Evolutionary conservation across 192 early-diverging fungal genomes (phyloP), one percentile per base, ranked within the genome.

Genomic region (Coemansia sp.): DNA sequence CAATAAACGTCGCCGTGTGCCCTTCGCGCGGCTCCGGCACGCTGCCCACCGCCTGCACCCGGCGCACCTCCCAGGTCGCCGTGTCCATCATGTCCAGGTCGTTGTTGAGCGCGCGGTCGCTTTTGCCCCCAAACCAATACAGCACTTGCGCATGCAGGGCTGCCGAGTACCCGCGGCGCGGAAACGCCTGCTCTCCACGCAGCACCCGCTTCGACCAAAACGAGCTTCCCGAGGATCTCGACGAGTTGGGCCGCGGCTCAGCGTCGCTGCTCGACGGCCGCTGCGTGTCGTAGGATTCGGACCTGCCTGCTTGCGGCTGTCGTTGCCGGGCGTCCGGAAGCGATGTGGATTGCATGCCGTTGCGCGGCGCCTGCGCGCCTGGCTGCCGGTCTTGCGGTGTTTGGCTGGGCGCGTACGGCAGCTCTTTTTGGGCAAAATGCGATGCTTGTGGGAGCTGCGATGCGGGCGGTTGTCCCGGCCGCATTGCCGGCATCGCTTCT

Each of bases 121-220:
- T 46, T 55, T 74, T 74, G 49, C 78, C 78, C 31, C 78, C 78
- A 19, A 80, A 80, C 63, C 72, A 67, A 39, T 67, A 63, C 39
- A 70, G 44, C 15, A 65, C 55, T 26, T 64, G 54, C 30, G 60
- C 68, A 49, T 76, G 61, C 37, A 70, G 64, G 3, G 78, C 68
- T 1, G 68, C 50, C 5, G 78, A 75, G 57, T 76, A 80, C 16
- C 72, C 78, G 40, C 68, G 63, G 9, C 78, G 65, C n/a, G 78
- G 78, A 30, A 80, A 80, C 58, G 68, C 46, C 16, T 59, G 7
- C n/a, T 40, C 30, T 26, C 72, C 72, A 18, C 35, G 45, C 14
- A 76, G 52, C 10, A 28, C 38, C 53, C 66, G 57, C 48, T 53
- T 61, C 3, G 72, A 69, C 72, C 72, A 76, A 51, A 76, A 76